A percentile compares a stretch with the other conserved stretches of the same genome.
These are phyloP conservation scores for Penicillium verrucosum DNA, from an alignment of 2,329 filamentous ascomycete species.

Conservation along the genomic window DNA sequence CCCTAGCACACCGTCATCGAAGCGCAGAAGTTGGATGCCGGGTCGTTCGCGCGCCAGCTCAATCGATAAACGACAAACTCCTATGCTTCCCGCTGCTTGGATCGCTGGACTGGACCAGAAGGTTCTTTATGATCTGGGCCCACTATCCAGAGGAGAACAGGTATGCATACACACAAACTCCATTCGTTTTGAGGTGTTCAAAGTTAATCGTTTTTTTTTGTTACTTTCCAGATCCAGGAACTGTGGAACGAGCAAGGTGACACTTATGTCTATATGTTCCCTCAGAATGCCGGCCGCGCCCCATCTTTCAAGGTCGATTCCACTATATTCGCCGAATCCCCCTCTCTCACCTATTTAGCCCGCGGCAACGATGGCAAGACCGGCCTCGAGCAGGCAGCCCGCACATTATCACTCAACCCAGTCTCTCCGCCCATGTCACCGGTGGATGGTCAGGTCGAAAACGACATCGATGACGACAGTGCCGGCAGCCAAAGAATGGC, in stretches of 20 bases:
- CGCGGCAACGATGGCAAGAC: conserved; percentile 51
- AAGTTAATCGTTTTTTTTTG: neutral
- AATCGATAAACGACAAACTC: conserved; percentile 29
- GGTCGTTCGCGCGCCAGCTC: conserved; percentile 37
- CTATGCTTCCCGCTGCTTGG: conserved; percentile 51
- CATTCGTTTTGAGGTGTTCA: neutral
- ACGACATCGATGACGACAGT: conserved; percentile 39
- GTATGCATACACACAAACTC: conserved; percentile 33
- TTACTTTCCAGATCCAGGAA: conserved; percentile 48
- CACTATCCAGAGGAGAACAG: conserved; percentile 51
- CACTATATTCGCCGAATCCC: conserved; percentile 56
- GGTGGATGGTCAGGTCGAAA: conserved; percentile 26
- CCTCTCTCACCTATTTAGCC: conserved; percentile 53
- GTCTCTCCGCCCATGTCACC: conserved; percentile 32
- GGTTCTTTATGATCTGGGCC: conserved; percentile 54
- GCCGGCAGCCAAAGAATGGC: conserved; percentile 49
- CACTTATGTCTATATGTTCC: conserved; percentile 62
- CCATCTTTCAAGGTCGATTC: conserved; percentile 62
- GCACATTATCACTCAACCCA: conserved; percentile 32
- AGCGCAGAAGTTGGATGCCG: conserved; percentile 46
- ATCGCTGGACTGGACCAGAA: conserved; percentile 57
- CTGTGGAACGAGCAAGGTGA: conserved; percentile 63
- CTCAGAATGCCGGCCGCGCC: conserved; percentile 53
- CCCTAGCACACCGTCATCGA: conserved; percentile 35
- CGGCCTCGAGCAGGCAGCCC: conserved; percentile 28